Evolutionary conservation across 2,329 filamentous ascomycete genomes (phyloP).

Genomic region (Dryadomyces quercivorus): DNA sequence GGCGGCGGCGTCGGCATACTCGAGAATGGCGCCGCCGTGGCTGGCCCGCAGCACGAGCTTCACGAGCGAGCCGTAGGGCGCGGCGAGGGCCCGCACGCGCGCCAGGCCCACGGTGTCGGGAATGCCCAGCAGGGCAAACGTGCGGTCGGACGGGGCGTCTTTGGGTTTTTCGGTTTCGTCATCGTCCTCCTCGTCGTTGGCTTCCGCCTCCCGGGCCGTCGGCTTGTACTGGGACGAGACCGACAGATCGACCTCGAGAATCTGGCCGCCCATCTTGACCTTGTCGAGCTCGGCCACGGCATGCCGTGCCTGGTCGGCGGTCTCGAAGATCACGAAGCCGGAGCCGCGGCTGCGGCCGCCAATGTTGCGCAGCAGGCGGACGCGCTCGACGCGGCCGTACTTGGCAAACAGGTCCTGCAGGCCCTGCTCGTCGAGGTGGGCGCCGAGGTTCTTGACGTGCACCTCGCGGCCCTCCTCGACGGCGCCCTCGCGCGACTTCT

Average conservation of each 20-base stretch:
- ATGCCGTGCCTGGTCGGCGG: slow-evolving; percentile 53
- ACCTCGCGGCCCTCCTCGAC: slow-evolving; percentile 81
- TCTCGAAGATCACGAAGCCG: slow-evolving; percentile 67
- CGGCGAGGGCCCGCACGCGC: slow-evolving; percentile 61
- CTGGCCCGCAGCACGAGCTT: slow-evolving; percentile 71
- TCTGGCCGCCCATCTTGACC: slow-evolving; percentile 54
- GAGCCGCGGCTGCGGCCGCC: slow-evolving; percentile 63
- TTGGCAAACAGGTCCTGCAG: slow-evolving; percentile 59
- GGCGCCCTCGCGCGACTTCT: slow-evolving; percentile 68
- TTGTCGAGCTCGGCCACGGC: slow-evolving; percentile 59
- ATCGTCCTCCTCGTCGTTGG: not conserved
- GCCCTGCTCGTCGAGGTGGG: slow-evolving; percentile 51
- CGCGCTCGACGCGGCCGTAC: slow-evolving; percentile 61
- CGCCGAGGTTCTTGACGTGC: slow-evolving; percentile 60
- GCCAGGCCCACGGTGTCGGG: slow-evolving; percentile 89
- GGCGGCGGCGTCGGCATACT: slow-evolving; percentile 58
- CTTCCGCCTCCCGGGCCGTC: slow-evolving; percentile 28
- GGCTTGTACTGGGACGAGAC: slow-evolving; percentile 44
- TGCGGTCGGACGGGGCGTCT: slow-evolving; percentile 21
- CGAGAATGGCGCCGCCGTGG: slow-evolving; percentile 75
- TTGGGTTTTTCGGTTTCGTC: not conserved
- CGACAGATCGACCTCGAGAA: slow-evolving; percentile 54
- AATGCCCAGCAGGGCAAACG: slow-evolving; percentile 70
- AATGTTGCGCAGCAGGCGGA: slow-evolving; percentile 58
- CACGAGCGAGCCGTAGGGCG: slow-evolving; percentile 52